A percentile compares a stretch with the other conserved stretches of the same genome.
phyloP scores from a whole-genome alignment of 306 rosid genomes.

The Urtica urens region DNA sequence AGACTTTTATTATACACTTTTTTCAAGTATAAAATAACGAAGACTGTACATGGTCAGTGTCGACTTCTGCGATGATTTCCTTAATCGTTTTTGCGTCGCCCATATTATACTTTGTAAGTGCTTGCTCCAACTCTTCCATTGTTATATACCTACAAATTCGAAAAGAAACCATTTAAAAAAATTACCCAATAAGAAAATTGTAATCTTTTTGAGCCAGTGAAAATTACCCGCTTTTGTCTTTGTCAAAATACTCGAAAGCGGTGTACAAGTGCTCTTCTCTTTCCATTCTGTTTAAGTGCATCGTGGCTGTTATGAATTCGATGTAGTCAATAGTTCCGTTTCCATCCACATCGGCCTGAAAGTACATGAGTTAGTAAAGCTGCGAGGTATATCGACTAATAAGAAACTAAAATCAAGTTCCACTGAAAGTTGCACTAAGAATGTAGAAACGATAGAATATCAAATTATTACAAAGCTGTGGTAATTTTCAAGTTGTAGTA shows the following conservation, averaged over 20 bases:
- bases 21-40: not conserved
- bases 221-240: slow-evolving; percentile 82
- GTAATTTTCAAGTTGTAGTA: too few relatives aligned
- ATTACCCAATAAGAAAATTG: slow-evolving; percentile 2
- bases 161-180: slow-evolving; percentile 4
- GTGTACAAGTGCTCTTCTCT: slow-evolving; percentile 83
- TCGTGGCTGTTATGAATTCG: slow-evolving; percentile 89
- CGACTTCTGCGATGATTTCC: slow-evolving; percentile 95
- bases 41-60: slow-evolving; percentile 55
- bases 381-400: slow-evolving; percentile 9
- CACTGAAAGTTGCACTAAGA: not conserved
- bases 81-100: slow-evolving; percentile 84
- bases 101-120: slow-evolving; percentile 83
- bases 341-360: slow-evolving; percentile 95
- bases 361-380: slow-evolving; percentile 11
- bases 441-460: not conserved
- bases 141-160: slow-evolving; percentile 57
- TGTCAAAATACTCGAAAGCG: slow-evolving; percentile 88
- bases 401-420: too few relatives aligned
- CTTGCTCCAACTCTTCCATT: slow-evolving; percentile 73
- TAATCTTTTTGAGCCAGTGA: not conserved
- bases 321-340: slow-evolving; percentile 85
- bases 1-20: not conserved
- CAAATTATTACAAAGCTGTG: too few relatives aligned
- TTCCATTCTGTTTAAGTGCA: slow-evolving; percentile 95